These are phyloP conservation scores for Aspergillus novoparasiticus DNA, from an alignment of 2,329 filamentous ascomycete species.

Conservation along the genomic window DNA sequence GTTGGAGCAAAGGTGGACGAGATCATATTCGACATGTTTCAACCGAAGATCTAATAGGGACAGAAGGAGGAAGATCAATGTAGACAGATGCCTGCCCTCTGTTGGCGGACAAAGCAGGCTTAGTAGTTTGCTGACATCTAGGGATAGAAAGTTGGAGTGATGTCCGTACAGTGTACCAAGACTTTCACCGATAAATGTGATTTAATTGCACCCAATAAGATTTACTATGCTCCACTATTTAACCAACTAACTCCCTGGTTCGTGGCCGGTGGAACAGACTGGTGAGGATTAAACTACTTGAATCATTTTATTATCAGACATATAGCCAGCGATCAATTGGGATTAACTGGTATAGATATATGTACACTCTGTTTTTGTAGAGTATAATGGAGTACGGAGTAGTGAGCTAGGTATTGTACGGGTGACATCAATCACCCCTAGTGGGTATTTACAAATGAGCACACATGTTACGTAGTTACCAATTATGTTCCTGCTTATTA, in stretches of 20 bases:
- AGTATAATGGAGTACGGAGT: too few relatives aligned
- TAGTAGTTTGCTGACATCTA: neutral
- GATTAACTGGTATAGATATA: neutral
- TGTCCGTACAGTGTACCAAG: neutral
- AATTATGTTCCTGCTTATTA: too few relatives aligned
- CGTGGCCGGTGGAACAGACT: neutral
- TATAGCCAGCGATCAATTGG: neutral
- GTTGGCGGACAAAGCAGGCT: neutral
- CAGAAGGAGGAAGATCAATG: neutral
- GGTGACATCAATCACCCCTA: neutral
- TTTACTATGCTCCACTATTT: neutral
- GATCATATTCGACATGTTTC: constrained; percentile 29
- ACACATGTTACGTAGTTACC: too few relatives aligned
- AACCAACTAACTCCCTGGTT: neutral
- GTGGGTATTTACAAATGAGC: too few relatives aligned
- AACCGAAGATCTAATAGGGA: neutral
- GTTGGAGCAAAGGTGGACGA: constrained; percentile 37
- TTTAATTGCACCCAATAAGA: neutral
- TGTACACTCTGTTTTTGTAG: too few relatives aligned
- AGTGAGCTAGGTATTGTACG: too few relatives aligned
- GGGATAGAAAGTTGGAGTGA: neutral
- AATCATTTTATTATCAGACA: neutral
- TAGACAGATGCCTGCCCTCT: neutral
- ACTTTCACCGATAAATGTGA: neutral
- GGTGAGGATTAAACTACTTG: neutral